A percentile compares a stretch with the other conserved stretches of the same genome.
Evolutionary conservation across 2,329 filamentous ascomycete genomes (phyloP).

Genomic region (Aspergillus sp.): DNA sequence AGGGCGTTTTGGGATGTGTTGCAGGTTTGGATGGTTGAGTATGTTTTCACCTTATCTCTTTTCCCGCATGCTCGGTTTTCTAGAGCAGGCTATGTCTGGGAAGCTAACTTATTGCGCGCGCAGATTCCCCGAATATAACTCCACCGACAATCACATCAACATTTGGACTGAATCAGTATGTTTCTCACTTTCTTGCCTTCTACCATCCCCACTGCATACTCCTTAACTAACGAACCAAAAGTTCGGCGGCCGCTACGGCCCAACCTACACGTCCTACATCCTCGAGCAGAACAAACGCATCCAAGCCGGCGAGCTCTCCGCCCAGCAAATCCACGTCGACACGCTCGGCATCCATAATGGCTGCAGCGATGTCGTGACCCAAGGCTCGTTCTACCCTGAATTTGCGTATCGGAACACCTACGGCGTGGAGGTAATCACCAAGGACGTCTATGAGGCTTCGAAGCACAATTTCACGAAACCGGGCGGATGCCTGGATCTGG

Average conservation of each 20-base stretch:
- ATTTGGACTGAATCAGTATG: background rate
- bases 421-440: conserved; percentile 54
- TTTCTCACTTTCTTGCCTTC: background rate
- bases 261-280: conserved; percentile 59
- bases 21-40: conserved; percentile 30
- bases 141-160: background rate
- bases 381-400: conserved; percentile 45
- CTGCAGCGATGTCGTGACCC: conserved; percentile 64
- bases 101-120: conserved; percentile 7
- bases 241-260: conserved; percentile 65
- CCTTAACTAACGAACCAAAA: background rate
- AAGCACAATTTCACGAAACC: background rate
- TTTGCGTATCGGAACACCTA: conserved; percentile 55
- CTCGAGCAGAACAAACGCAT: conserved; percentile 60
- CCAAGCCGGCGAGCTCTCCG: conserved; percentile 53
- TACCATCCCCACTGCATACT: too few relatives aligned
- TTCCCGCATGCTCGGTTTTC: too few relatives aligned
- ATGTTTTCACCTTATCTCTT: background rate
- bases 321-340: conserved; percentile 51
- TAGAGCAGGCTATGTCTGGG: too few relatives aligned
- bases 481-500: conserved; percentile 3
- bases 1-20: conserved; percentile 55
- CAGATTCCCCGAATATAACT: conserved; percentile 51
- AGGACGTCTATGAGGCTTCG: background rate
- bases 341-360: conserved; percentile 72